Conservation (phyloP, 2,329 filamentous ascomycete genomes). For the Calonectria pauciramosa region DNA sequence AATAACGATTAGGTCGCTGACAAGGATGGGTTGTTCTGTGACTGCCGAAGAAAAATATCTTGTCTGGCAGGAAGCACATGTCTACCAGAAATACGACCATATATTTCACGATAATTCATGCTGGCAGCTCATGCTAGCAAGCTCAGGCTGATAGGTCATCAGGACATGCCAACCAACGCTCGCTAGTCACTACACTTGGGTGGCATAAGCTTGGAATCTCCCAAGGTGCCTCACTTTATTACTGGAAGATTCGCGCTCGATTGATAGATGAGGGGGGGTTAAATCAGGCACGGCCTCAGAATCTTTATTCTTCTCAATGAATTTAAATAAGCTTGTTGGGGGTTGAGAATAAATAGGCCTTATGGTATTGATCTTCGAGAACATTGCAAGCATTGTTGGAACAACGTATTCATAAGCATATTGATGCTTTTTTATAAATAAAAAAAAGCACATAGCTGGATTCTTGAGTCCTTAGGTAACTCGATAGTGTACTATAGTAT, state of each 20-base stretch:
- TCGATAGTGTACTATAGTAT: background rate
- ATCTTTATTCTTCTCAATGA: background rate
- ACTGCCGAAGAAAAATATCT: background rate
- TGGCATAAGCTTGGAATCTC: background rate
- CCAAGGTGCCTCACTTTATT: background rate
- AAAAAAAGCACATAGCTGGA: background rate
- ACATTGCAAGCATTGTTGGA: background rate
- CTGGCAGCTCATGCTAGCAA: background rate
- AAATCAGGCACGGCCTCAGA: background rate
- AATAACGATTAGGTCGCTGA: background rate
- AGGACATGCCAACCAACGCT: background rate
- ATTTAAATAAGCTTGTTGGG: background rate
- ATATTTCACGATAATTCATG: background rate
- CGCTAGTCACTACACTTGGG: background rate
- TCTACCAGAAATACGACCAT: background rate
- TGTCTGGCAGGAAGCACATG: background rate
- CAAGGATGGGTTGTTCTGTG: background rate
- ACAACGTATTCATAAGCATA: no score
- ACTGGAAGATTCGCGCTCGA: no score
- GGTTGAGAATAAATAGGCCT: no score
- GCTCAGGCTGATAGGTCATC: background rate
- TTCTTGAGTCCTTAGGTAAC: background rate
- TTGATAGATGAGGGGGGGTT: no score
- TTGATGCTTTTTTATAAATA: no score
- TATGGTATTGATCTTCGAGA: background rate